A percentile compares a stretch with the other conserved stretches of the same genome.
These are phyloP conservation scores for Metarhizium album DNA, from an alignment of 2,329 filamentous ascomycete genomes.

Conservation along the genomic window DNA sequence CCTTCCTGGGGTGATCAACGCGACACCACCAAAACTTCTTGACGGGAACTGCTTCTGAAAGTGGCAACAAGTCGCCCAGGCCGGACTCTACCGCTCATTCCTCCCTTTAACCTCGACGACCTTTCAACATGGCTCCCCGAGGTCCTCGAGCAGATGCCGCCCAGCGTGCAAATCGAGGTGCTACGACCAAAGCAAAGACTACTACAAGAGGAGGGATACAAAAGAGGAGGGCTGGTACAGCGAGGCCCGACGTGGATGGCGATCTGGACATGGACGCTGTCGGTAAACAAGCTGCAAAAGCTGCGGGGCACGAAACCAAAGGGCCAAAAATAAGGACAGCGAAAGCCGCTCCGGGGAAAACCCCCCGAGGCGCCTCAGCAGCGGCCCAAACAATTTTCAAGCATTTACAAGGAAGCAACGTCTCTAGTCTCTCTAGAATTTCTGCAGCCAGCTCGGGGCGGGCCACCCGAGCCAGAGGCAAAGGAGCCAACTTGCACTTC, in stretches of 20 bases:
- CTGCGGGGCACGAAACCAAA: slow-evolving; percentile 15
- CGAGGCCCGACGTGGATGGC: slow-evolving; percentile 42
- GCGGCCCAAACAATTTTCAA: slow-evolving; percentile 33
- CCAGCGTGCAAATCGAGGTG: slow-evolving; percentile 21
- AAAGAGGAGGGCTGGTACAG: slow-evolving; percentile 33
- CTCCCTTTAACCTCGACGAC: not conserved
- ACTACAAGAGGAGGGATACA: slow-evolving; percentile 37
- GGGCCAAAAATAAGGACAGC: slow-evolving; percentile 20
- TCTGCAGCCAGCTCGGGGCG: slow-evolving; percentile 19
- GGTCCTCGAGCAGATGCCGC: slow-evolving; percentile 17
- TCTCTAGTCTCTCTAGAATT: slow-evolving; percentile 23
- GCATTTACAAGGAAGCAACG: slow-evolving; percentile 27
- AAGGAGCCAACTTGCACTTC: slow-evolving; percentile 17
- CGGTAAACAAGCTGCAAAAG: slow-evolving; percentile 23
- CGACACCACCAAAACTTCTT: not conserved
- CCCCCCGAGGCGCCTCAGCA: slow-evolving; percentile 21
- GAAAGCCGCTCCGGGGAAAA: slow-evolving; percentile 13
- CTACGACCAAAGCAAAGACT: slow-evolving; percentile 18
- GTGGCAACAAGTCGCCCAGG: slow-evolving; percentile 1
- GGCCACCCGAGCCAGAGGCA: slow-evolving; percentile 13
- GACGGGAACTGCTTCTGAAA: not conserved
- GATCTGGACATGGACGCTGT: slow-evolving; percentile 47
- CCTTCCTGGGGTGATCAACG: not conserved
- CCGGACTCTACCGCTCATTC: slow-evolving; percentile 1
- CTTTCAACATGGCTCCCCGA: slow-evolving; percentile 23